Evolutionary conservation across 148 eudicot genomes (phyloP).

Genomic region (Limonium bicolor): DNA sequence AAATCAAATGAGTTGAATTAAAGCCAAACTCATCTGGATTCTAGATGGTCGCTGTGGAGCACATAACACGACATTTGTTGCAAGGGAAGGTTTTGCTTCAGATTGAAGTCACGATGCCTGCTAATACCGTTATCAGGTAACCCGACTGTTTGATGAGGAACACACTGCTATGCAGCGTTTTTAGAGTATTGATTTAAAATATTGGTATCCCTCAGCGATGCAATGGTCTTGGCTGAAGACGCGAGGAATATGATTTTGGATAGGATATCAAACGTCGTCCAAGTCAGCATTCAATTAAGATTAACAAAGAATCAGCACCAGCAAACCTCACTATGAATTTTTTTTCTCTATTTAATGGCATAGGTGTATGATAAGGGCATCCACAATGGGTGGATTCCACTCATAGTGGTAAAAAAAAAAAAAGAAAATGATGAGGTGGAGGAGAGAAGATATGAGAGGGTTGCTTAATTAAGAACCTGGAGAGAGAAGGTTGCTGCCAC

Average conservation of each 20-base stretch:
- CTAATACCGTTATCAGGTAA: constrained; percentile 50
- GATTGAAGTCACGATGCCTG: constrained; percentile 88
- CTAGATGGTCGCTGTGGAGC: constrained; percentile 62
- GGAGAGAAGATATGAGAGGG: too few species aligned
- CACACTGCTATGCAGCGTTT: background rate
- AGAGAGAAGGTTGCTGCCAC: too few species aligned
- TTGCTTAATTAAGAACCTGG: too few species aligned
- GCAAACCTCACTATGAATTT: too few species aligned
- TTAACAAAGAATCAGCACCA: too few species aligned
- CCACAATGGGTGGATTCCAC: too few species aligned
- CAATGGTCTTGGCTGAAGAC: constrained; percentile 53
- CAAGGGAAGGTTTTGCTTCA: constrained; percentile 62
- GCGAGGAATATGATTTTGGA: constrained; percentile 42
- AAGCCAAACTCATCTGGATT: too few species aligned
- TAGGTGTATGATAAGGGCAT: too few species aligned
- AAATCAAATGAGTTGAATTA: too few species aligned
- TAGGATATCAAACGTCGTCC: constrained; percentile 22
- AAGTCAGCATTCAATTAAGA: constrained; percentile 52
- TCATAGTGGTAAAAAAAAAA: too few species aligned
- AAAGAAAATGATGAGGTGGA: too few species aligned
- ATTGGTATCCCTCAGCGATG: constrained; percentile 35
- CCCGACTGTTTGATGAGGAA: background rate
- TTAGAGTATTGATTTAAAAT: background rate
- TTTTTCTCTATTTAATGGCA: too few species aligned
- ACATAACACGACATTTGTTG: constrained; percentile 53